Conservation (phyloP, 1,284 basidiomycete genomes). For the Ustilago curta region DNA sequence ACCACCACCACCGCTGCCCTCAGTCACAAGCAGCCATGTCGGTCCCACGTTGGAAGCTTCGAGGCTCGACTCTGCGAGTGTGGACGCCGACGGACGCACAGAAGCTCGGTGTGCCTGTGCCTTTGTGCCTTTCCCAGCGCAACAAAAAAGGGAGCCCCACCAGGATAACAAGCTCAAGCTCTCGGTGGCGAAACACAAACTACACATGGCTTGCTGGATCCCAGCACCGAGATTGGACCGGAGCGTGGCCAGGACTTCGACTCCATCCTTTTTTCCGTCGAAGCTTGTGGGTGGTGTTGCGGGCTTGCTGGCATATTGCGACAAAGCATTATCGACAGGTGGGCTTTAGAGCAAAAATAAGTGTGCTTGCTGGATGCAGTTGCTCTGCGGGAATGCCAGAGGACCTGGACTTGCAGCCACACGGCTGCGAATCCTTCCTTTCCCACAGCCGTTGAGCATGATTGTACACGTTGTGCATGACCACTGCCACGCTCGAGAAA, state of each 20-base stretch:
- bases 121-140: not conserved
- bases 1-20: no score
- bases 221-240: slow-evolving; percentile 34
- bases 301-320: not conserved
- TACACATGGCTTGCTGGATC: slow-evolving; percentile 15
- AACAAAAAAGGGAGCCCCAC: not conserved
- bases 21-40: slow-evolving; percentile 1
- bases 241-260: slow-evolving; percentile 11
- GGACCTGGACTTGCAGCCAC: slow-evolving; percentile 11
- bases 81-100: not conserved
- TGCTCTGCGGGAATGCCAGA: not conserved
- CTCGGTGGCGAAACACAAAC: slow-evolving; percentile 11
- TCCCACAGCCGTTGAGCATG: slow-evolving; percentile 22
- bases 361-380: slow-evolving; percentile 7
- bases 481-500: slow-evolving; percentile 3
- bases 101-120: not conserved
- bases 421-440: slow-evolving; percentile 22
- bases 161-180: slow-evolving; percentile 19
- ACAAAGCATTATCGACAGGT: slow-evolving; percentile 24
- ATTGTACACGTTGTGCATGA: slow-evolving; percentile 6
- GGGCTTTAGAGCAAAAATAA: slow-evolving; percentile 8
- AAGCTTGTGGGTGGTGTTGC: not conserved
- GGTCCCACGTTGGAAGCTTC: slow-evolving; percentile 24
- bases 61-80: slow-evolving; percentile 11
- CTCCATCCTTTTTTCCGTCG: slow-evolving; percentile 2